phyloP scores from a whole-genome alignment of 139 green algal genomes.

The Bryopsis sp. region DNA sequence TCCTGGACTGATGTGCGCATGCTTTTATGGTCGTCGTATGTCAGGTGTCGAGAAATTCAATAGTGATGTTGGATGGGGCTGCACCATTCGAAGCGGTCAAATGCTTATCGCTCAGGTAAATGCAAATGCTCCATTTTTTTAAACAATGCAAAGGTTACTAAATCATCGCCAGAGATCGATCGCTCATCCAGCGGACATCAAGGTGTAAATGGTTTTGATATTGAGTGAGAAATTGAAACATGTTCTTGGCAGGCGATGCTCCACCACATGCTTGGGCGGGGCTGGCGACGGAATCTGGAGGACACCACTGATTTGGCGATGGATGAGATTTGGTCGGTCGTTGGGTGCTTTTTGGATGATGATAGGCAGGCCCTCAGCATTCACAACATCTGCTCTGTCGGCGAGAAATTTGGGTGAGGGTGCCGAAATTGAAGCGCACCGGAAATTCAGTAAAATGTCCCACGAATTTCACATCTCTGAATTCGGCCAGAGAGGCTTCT shows the following conservation, averaged over 20 bases:
- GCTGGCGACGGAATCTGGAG: constrained; percentile 26
- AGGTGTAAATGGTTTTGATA: too few species aligned
- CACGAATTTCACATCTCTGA: too few species aligned
- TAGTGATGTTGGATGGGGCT: constrained; percentile 86
- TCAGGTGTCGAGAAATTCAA: constrained; percentile 36
- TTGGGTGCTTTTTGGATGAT: neutral
- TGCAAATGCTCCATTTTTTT: neutral
- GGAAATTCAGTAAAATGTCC: too few species aligned
- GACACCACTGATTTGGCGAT: neutral
- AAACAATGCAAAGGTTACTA: constrained; percentile 1
- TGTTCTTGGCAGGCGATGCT: constrained; percentile 39
- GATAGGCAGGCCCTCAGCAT: constrained; percentile 43
- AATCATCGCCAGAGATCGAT: too few species aligned
- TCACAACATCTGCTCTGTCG: constrained; percentile 64
- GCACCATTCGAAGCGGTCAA: constrained; percentile 86
- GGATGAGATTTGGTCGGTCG: neutral
- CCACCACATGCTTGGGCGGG: constrained; percentile 37
- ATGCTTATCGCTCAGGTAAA: constrained; percentile 84
- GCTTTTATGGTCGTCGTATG: too few species aligned
- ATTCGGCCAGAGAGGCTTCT: too few species aligned
- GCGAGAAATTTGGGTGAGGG: constrained; percentile 45
- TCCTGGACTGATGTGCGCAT: too few species aligned
- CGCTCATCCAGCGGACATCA: too few species aligned
- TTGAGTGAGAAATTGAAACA: too few species aligned
- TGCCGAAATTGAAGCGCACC: too few species aligned